Percentiles rank a stretch among this genome's conserved stretches.
Conservation (phyloP, 2,329 filamentous ascomycete genomes). For the Dothistroma pini region DNA sequence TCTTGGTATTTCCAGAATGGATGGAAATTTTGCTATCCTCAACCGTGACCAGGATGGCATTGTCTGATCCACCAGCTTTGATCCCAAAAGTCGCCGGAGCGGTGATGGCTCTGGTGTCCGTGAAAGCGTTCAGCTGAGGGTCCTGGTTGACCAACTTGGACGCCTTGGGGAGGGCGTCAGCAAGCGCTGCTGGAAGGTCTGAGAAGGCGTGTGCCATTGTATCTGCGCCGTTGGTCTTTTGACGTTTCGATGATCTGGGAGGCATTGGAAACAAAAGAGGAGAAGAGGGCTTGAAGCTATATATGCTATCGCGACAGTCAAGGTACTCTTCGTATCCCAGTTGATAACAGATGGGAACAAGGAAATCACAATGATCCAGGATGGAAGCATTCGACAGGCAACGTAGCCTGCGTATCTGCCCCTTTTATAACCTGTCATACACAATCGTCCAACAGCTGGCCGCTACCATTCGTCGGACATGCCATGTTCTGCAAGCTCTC, state of each 20-base stretch:
- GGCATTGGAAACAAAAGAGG: slow-evolving; percentile 8
- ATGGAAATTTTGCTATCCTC: slow-evolving; percentile 30
- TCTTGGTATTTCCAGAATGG: slow-evolving; percentile 22
- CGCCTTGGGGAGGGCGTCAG: slow-evolving; percentile 26
- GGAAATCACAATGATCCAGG: neutral
- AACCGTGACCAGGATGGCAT: slow-evolving; percentile 31
- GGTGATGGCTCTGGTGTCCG: slow-evolving; percentile 31
- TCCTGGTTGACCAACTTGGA: slow-evolving; percentile 29
- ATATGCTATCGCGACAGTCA: slow-evolving; percentile 12
- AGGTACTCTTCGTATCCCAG: slow-evolving; percentile 3
- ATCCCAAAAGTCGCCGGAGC: slow-evolving; percentile 32
- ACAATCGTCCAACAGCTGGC: neutral
- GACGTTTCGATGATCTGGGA: slow-evolving; percentile 16
- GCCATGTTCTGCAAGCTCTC: slow-evolving; percentile 7
- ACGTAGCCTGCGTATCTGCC: neutral
- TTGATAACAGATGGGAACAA: slow-evolving; percentile 9
- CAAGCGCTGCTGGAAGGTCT: slow-evolving; percentile 29
- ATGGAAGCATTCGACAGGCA: neutral
- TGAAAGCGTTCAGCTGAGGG: slow-evolving; percentile 32
- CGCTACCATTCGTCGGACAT: neutral
- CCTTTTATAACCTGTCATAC: neutral
- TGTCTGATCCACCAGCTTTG: slow-evolving; percentile 30
- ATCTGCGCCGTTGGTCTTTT: slow-evolving; percentile 18
- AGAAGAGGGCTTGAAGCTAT: neutral
- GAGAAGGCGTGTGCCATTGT: slow-evolving; percentile 31